Base-by-base conservation (phyloP, 345 rosid genomes). In the Eucalyptus erythrocorys region DNA sequence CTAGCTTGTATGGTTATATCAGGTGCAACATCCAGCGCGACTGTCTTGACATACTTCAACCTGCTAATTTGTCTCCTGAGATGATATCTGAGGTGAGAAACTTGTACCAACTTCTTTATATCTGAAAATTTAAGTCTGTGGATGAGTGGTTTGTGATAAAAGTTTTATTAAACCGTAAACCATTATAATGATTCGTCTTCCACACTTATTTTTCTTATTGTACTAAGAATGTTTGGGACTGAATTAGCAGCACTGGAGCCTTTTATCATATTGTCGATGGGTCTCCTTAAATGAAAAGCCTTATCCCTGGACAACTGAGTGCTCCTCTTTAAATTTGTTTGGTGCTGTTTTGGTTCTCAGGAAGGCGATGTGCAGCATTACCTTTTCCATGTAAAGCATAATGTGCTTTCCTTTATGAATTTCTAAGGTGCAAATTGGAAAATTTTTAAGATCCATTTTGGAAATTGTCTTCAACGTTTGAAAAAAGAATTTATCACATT, bases 1-100 rank as follows among this genome's bases (percentile, higher is more conserved):
- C 91, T 96, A 91, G 94, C 95, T 89, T 95, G 98, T 89, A 93
- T 93, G 96, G 92, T 96, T 55, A 90, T 94, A 85, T 93, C 96
- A 30, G 97, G 98, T 87, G 93, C 93, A 87, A 92, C 88, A 76
- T 85, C 94, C 17, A 90, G 94, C 47, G 1, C 59, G 93, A 93
- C 86, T 88, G 89, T 88, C 91, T 94, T 88, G 93, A 96, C 90
- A 93, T 97, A 92, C 96, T 95, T 89, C 96, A 95, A 86, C 97
- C 97, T 19, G 93, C 95, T 88, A 90, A 88, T 89, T 92, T 96
- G 87, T 92, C 94, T 57, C 85, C 88, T 82, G 92, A 88, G 91
- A 91, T 94, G 97, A 91, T 93, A 90, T 89, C 90, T 86, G 87
- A 91, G 96, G 98, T 94, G 85, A 94, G 92, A 85, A 53, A 30